Evolutionary conservation across 495 filamentous ascomycete species (phyloP), one percentile per base, ranked within the genome.

Genomic region (Amphirosellinia nigrospora): DNA sequence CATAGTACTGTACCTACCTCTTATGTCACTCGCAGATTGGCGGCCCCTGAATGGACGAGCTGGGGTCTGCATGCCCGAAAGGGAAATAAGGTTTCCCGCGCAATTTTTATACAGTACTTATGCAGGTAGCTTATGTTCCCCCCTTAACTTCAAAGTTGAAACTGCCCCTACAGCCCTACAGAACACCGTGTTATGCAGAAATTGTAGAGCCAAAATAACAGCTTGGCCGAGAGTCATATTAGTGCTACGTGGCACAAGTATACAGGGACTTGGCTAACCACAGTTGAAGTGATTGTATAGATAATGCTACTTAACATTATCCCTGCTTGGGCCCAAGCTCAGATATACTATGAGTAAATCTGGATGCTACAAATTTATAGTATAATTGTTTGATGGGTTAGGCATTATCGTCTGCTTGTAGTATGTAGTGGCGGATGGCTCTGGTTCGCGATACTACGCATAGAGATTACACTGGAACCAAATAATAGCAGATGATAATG

Each of bases 211-310:
- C 45, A 64, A 64, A 64, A 15, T 46, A 46, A 63, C 39, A 13
- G 39, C 36, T 52, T 64, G 50, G 61, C 61, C 61, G 50, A 64
- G 60, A 60, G 56, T 23, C 34, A 26, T 10, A 10, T 60, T 26
- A 36, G 34, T 36, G 7, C 34, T 7, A 7, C 16, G 56, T 39
- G 11, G n/a, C 21, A 34, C 34, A 30, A 21, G n/a, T 36, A 34
- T 56, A 30, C 53, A 56, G 53, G 26, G 1, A 55, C 46, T 28
- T 32, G 32, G 10, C n/a, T n/a, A n/a, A n/a, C n/a, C n/a, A n/a
- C n/a, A n/a, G n/a, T n/a, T n/a, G n/a, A n/a, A n/a, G n/a, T n/a
- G n/a, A 19, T 60, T 60, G 26, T 39, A n/a, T 34, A 39, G 32
- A 41, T 28, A 4, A 36, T 58, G 30, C 53, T 58, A 58, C n/a